Evolutionary conservation across 352 stramenopile genomes (phyloP).

Genomic region (Globisporangium carolinianum): DNA sequence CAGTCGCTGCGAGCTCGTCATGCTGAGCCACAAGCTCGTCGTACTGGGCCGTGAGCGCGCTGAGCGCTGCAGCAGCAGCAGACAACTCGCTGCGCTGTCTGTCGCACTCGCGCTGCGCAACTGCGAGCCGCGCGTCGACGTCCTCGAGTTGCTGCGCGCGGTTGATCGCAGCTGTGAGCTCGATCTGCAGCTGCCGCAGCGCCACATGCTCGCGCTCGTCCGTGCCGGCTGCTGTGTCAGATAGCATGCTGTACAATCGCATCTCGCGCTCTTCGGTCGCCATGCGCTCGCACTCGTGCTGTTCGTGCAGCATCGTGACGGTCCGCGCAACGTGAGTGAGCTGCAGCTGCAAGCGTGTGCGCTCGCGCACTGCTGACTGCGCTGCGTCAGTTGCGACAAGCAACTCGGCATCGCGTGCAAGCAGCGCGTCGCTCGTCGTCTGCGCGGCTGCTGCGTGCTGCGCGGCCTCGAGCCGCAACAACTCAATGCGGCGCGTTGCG

Average conservation of each 20-base stretch:
- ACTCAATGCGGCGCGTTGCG: slow-evolving; percentile 32
- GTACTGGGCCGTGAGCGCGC: too few relatives aligned
- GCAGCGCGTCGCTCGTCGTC: slow-evolving; percentile 22
- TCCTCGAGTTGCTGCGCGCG: slow-evolving; percentile 31
- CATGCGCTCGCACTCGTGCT: slow-evolving; percentile 32
- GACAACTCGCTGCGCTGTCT: background rate
- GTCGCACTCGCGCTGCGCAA: slow-evolving; percentile 10
- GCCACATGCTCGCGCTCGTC: slow-evolving; percentile 38
- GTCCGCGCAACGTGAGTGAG: slow-evolving; percentile 29
- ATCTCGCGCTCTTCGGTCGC: slow-evolving; percentile 34
- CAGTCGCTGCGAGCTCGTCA: slow-evolving; percentile 6
- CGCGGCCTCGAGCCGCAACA: slow-evolving; percentile 41
- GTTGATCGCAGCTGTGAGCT: slow-evolving; percentile 35
- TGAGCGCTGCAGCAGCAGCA: background rate
- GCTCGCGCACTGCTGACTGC: slow-evolving; percentile 24
- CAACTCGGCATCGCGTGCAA: slow-evolving; percentile 32
- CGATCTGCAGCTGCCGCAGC: slow-evolving; percentile 35
- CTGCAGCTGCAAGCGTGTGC: slow-evolving; percentile 43
- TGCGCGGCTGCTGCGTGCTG: slow-evolving; percentile 31
- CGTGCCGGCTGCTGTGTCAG: slow-evolving; percentile 29
- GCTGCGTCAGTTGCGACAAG: slow-evolving; percentile 24
- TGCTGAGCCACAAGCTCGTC: too few relatives aligned
- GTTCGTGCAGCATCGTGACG: slow-evolving; percentile 25
- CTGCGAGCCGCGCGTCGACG: slow-evolving; percentile 22
- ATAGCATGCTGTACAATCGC: slow-evolving; percentile 22